Percentiles rank a stretch among this genome's conserved stretches.
Conservation (phyloP, 2,329 filamentous ascomycete genomes). For the Phialophora tarda region DNA sequence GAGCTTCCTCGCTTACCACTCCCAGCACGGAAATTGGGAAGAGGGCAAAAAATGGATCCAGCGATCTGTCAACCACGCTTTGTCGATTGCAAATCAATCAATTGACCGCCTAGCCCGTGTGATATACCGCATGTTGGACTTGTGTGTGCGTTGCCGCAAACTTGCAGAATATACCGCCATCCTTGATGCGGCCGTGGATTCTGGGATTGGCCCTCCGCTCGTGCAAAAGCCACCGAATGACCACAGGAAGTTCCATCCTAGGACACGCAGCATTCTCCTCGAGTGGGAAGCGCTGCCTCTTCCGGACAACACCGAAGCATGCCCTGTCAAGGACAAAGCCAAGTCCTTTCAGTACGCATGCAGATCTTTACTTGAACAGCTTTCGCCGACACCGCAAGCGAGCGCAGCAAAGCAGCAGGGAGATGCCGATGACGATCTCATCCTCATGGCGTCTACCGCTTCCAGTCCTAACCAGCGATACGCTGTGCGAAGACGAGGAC, state of each 20-base stretch:
- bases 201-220: conserved; percentile 28
- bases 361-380: conserved; percentile 19
- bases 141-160: conserved; percentile 36
- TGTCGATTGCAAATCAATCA: conserved; percentile 24
- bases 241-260: conserved; percentile 22
- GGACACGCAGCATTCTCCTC: conserved; percentile 29
- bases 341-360: conserved; percentile 24
- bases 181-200: conserved; percentile 32
- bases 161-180: conserved; percentile 34
- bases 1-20: conserved; percentile 35
- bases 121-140: conserved; percentile 38
- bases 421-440: conserved; percentile 17
- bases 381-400: conserved; percentile 1
- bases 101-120: conserved; percentile 27
- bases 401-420: conserved; percentile 1
- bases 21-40: conserved; percentile 32
- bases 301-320: conserved; percentile 14
- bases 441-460: conserved; percentile 12
- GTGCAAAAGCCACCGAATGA: conserved; percentile 21
- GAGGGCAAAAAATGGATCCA: conserved; percentile 35
- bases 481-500: conserved; percentile 17
- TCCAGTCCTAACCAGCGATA: conserved; percentile 13
- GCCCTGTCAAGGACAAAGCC: conserved; percentile 16
- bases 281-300: conserved; percentile 30
- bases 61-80: conserved; percentile 29